A percentile compares a stretch with the other conserved stretches of the same genome.
Conservation (phyloP, 352 stramenopile genomes). For the Pythium folliculosum region DNA sequence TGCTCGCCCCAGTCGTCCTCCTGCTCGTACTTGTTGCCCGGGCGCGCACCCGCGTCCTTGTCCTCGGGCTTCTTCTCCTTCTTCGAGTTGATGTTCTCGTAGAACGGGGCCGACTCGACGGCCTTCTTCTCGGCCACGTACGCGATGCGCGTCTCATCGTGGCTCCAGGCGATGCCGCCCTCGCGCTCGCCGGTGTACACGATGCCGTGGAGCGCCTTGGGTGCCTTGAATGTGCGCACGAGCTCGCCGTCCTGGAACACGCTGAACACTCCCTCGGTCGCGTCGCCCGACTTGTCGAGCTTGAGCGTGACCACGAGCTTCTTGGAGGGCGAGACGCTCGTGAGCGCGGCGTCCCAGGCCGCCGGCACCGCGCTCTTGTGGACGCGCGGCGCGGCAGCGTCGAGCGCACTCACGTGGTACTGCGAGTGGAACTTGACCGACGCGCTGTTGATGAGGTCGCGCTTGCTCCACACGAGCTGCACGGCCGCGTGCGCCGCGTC, state of each 20-base stretch:
- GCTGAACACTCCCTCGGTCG: slow-evolving; percentile 50
- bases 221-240: slow-evolving; percentile 55
- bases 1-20: slow-evolving; percentile 86
- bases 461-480: slow-evolving; percentile 64
- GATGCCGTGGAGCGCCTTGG: slow-evolving; percentile 66
- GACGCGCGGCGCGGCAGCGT: slow-evolving; percentile 19
- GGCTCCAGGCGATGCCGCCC: slow-evolving; percentile 71
- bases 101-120: slow-evolving; percentile 50
- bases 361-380: slow-evolving; percentile 40
- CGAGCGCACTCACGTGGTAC: slow-evolving; percentile 43
- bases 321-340: slow-evolving; percentile 58
- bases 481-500: slow-evolving; percentile 33
- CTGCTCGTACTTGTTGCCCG: slow-evolving; percentile 66
- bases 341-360: slow-evolving; percentile 41
- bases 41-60: slow-evolving; percentile 22
- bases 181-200: slow-evolving; percentile 76
- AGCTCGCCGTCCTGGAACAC: slow-evolving; percentile 49
- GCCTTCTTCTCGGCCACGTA: slow-evolving; percentile 80
- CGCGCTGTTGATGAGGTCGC: slow-evolving; percentile 57
- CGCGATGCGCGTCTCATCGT: slow-evolving; percentile 68
- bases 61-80: slow-evolving; percentile 28
- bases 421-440: slow-evolving; percentile 59
- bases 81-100: slow-evolving; percentile 57
- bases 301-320: slow-evolving; percentile 60
- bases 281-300: slow-evolving; percentile 41